Evolutionary conservation across 1,139 yeast genomes (phyloP).

Genomic region (Yamadazyma spencermartinsiae): DNA sequence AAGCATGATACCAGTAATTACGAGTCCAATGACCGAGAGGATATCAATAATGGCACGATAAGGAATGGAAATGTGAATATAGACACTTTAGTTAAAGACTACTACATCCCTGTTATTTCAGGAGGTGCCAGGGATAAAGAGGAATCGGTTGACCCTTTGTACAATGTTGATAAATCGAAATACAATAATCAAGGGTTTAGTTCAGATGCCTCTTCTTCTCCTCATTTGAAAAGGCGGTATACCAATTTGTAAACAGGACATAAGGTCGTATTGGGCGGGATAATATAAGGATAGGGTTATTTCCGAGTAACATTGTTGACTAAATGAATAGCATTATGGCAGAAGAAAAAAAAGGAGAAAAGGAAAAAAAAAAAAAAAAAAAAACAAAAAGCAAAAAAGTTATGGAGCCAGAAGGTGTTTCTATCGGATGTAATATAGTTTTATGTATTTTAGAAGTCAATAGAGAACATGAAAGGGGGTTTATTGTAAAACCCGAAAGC

Average conservation of each 20-base stretch:
- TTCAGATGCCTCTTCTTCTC: slow-evolving; percentile 35
- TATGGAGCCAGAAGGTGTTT: not conserved
- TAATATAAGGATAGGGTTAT: not conserved
- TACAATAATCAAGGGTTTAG: slow-evolving; percentile 29
- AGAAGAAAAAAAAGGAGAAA: not conserved
- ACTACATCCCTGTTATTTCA: slow-evolving; percentile 1
- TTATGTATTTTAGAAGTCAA: slow-evolving; percentile 1
- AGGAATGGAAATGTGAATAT: not conserved
- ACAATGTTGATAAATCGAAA: slow-evolving; percentile 12
- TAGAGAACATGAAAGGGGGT: not conserved
- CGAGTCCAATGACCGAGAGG: not conserved
- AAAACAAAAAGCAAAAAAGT: not conserved
- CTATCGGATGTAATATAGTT: not conserved
- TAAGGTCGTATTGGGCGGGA: not conserved
- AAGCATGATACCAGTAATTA: slow-evolving; percentile 6
- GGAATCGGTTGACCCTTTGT: slow-evolving; percentile 13
- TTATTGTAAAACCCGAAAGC: not conserved
- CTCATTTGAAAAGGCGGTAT: slow-evolving; percentile 35
- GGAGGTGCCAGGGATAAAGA: slow-evolving; percentile 15
- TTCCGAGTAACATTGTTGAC: no score
- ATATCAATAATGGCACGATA: no score
- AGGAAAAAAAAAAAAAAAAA: no score
- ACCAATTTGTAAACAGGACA: slow-evolving; percentile 2
- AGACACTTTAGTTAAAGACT: slow-evolving; percentile 7
- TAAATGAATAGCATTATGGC: no score